phyloP scores from a whole-genome alignment of 257 asterid species.

The Petrea volubilis region DNA sequence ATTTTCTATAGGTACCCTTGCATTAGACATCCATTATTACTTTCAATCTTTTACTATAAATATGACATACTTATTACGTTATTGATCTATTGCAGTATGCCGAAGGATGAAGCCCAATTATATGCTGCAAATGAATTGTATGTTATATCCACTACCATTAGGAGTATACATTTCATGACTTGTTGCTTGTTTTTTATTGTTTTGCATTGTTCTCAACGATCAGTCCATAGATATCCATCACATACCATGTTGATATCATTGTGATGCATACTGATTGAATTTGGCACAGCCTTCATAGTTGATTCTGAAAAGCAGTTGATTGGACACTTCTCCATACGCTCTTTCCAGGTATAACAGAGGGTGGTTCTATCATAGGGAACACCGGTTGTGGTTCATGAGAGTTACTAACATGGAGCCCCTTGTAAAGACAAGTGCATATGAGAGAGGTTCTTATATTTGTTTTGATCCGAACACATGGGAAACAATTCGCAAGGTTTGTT shows the following conservation, averaged over 20 bases:
- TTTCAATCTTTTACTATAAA: conserved; percentile 10
- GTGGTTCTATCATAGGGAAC: conserved; percentile 93
- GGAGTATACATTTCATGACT: background rate
- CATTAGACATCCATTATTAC: conserved; percentile 12
- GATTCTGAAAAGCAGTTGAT: conserved; percentile 21
- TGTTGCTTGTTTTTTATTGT: conserved; percentile 6
- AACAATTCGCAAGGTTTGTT: conserved; percentile 84
- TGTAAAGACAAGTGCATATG: conserved; percentile 69
- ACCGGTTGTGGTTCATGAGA: conserved; percentile 69
- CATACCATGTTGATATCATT: conserved; percentile 7
- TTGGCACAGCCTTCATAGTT: background rate
- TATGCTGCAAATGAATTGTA: conserved; percentile 96
- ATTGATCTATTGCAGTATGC: conserved; percentile 75
- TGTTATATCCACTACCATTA: conserved; percentile 29
- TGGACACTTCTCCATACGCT: background rate
- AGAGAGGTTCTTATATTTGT: conserved; percentile 86
- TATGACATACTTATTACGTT: conserved; percentile 17
- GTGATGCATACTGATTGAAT: conserved; percentile 6
- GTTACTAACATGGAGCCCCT: conserved; percentile 81
- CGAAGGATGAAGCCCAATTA: conserved; percentile 93
- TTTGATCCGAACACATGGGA: conserved; percentile 99
- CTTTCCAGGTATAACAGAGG: conserved; percentile 80
- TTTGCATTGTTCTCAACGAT: background rate
- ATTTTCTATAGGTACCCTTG: conserved; percentile 69
- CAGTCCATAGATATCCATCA: background rate